These are phyloP conservation scores for Erucastrum elatum DNA, from an alignment of 345 rosid species.

Conservation along the genomic window DNA sequence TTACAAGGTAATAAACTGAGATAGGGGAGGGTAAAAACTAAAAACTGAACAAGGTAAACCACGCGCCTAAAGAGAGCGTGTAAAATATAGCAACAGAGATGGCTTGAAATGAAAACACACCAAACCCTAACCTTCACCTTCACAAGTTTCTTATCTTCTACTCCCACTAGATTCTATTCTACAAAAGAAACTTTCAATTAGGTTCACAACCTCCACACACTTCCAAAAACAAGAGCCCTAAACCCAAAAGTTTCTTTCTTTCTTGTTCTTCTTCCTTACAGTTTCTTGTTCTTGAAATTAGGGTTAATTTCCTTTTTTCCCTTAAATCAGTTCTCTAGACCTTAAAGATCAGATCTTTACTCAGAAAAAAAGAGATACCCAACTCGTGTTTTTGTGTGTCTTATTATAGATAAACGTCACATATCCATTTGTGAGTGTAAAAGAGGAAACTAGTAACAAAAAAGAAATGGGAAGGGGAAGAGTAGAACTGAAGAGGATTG, in stretches of 20 bases:
- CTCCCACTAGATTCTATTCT: slow-evolving; percentile 26
- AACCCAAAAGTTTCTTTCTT: slow-evolving; percentile 7
- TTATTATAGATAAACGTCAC: slow-evolving; percentile 27
- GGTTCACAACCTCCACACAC: slow-evolving; percentile 28
- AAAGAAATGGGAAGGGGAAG: slow-evolving; percentile 86
- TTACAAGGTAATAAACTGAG: not conserved
- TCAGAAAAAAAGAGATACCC: slow-evolving; percentile 21
- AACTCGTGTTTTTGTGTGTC: slow-evolving; percentile 37
- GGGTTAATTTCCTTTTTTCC: not conserved
- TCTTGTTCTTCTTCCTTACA: not conserved
- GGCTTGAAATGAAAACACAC: slow-evolving; percentile 46
- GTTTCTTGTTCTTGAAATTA: slow-evolving; percentile 30
- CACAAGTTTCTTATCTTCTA: slow-evolving; percentile 40
- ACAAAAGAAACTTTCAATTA: not conserved
- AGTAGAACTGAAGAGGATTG: slow-evolving; percentile 98
- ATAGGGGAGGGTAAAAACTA: not conserved
- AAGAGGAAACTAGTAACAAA: slow-evolving; percentile 4
- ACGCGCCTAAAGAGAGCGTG: slow-evolving; percentile 34
- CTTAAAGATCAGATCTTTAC: slow-evolving; percentile 32
- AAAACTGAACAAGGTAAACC: not conserved
- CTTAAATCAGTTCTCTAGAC: not conserved
- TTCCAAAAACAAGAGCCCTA: slow-evolving; percentile 20
- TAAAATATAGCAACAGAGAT: slow-evolving; percentile 13
- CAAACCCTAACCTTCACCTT: slow-evolving; percentile 49
- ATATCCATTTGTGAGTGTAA: slow-evolving; percentile 17